Conservation (phyloP, 164 flowering plant species). For the Stephania cephalantha region DNA sequence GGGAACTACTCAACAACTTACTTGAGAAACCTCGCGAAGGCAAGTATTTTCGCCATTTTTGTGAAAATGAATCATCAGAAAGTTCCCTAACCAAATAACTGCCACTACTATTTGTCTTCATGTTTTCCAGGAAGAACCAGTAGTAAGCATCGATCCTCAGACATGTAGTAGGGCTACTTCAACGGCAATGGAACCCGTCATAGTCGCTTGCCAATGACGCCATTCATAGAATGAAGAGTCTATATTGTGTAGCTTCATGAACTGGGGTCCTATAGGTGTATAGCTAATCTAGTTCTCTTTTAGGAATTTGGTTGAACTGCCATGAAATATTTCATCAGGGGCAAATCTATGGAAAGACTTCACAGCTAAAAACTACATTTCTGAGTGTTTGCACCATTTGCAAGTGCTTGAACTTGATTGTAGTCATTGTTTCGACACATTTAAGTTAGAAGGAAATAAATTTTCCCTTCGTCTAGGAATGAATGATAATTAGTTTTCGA, state of each 20-base stretch:
- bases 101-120: neutral
- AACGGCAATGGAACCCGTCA: slow-evolving; percentile 58
- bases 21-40: slow-evolving; percentile 86
- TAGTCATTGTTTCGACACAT: neutral
- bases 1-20: slow-evolving; percentile 70
- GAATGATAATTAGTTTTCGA: neutral
- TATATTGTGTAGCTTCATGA: neutral
- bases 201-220: slow-evolving; percentile 37
- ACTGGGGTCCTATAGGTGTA: neutral
- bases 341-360: neutral
- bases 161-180: slow-evolving; percentile 60
- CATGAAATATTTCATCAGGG: neutral
- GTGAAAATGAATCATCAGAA: neutral
- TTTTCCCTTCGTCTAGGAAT: neutral
- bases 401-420: neutral
- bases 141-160: slow-evolving; percentile 39
- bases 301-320: neutral
- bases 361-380: too few relatives aligned
- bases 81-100: neutral
- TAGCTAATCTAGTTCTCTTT: neutral
- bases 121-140: slow-evolving; percentile 57
- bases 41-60: slow-evolving; percentile 9
- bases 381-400: neutral
- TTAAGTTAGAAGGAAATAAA: neutral
- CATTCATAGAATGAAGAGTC: neutral